Evolutionary conservation across 371 early-diverging fungal genomes (phyloP), one percentile per base, ranked within the genome.

Genomic region (Apophysomyces sp.): DNA sequence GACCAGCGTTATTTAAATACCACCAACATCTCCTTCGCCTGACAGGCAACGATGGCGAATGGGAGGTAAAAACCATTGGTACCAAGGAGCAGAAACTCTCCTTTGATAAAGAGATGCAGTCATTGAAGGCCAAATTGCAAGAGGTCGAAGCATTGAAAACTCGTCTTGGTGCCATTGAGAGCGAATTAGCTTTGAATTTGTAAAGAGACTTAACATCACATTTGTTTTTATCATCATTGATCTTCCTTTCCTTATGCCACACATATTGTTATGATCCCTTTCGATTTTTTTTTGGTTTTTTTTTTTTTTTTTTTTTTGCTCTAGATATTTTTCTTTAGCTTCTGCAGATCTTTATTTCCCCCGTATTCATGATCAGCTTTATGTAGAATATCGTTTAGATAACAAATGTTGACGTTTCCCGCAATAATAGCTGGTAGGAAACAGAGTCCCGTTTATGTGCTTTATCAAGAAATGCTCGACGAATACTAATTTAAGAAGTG

Each of bases 1-100:
- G 94, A 18, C 92, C 94, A 18, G 87, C 93, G 1, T 64, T 96
- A 40, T 91, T 91, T 84, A 90, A 93, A 70, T 96, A 93, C 68
- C 96, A 96, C 69, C 84, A 86, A 66, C 88, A 87, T 68, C 78
- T 92, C 44, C 75, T 93, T 54, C 82, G 83, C 51, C 66, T 87
- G 9, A 83, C 78, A 3, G 88, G 88, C 9, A 92, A 94, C 55
- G 77, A 91, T 55, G 94, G 94, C 6, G 81, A 87, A 61, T 94
- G 91, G 84, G 92, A 89, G 64, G 88, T 90, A 67, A 84, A 89
- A 32, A 77, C 85, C 13, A 83, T 93, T 65, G 93, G 92, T 28
- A 86, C 86, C 21, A 82, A 84, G n/a, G 86, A 91, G 72, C 84
- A 89, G 67, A 73, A 89, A 34, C 82, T 91, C 54, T 89, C 92